Percentiles rank a stretch among this genome's conserved stretches.
Evolutionary conservation across 768 basidiomycete genomes (phyloP).

Genomic region (Pisolithus marmoratus): DNA sequence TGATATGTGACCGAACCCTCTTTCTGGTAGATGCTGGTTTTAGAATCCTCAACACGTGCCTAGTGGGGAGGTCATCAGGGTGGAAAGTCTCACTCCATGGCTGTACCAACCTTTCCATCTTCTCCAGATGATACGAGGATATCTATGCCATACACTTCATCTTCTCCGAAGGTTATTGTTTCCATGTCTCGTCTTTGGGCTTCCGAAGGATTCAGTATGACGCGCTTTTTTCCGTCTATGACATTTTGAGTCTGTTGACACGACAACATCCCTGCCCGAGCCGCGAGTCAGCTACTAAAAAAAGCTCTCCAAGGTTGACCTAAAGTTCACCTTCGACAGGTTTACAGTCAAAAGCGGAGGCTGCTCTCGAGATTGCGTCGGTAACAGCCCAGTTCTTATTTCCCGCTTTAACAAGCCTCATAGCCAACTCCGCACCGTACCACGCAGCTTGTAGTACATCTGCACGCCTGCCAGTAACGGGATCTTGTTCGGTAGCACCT

Average conservation of each 20-base stretch:
- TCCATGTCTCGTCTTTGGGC: conserved; percentile 84
- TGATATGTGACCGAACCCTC: conserved; percentile 85
- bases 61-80: conserved; percentile 24
- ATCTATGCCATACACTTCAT: conserved; percentile 94
- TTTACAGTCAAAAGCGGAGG: conserved; percentile 75
- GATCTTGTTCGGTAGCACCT: conserved; percentile 65
- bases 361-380: conserved; percentile 71
- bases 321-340: conserved; percentile 76
- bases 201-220: conserved; percentile 87
- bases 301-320: not conserved
- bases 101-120: conserved; percentile 73
- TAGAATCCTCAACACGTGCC: conserved; percentile 85
- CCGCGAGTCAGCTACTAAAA: not conserved
- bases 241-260: conserved; percentile 93
- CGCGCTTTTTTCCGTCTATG: conserved; percentile 93
- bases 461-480: conserved; percentile 80
- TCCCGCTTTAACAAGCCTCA: conserved; percentile 86
- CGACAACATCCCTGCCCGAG: conserved; percentile 75
- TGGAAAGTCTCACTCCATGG: not conserved
- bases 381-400: conserved; percentile 96
- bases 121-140: conserved; percentile 82
- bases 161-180: conserved; percentile 79
- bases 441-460: conserved; percentile 94
- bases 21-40: conserved; percentile 91
- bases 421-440: conserved; percentile 86